Evolutionary conservation across 2,329 filamentous ascomycete genomes (phyloP), one percentile per base, ranked within the genome.

Genomic region (Ophiosphaerella narmari): DNA sequence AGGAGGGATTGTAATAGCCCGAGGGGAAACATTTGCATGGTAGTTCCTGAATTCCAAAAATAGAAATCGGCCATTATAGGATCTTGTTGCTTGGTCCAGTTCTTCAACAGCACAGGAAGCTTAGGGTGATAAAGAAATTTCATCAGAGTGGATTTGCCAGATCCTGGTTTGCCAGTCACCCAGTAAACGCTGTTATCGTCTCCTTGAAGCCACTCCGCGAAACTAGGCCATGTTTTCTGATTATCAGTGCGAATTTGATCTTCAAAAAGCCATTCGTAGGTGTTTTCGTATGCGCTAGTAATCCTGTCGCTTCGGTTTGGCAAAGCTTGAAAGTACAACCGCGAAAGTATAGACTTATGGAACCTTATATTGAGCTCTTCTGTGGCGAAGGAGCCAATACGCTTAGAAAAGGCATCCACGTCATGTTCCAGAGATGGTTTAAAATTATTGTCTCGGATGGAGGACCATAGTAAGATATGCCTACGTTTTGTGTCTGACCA

Each of bases 81-180:
- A 2, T 55, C 54, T 0, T 50, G 46, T 0, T 50, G 46, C 0
- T 36, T 55, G 0, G 75, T 68, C 77, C 77, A 80, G 0, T 50
- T 12, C 14, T 43, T 12, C n/a, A 60, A 34, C 2, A 39, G 33
- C 2, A 13, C 2, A 18, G 16, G 1, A 12, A 42, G 45, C 1
- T 48, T n/a, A 13, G 14, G 9, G 26, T 60, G 36, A 35, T 45
- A 56, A 2, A 65, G 32, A 32, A 49, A 60, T 32, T 61, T 60
- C 74, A 80, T 78, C 16, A 80, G 50, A 0, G 76, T 80, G 0
- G 76, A 79, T 48, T 80, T 80, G 7, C 78, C 78, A 12, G 75
- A 75, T 0, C 77, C 77, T 0, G 77, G 71, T 39, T 77, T 80
- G 1, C 78, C 78, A 21, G 68, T 70, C 13, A 79, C 71, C 71